phyloP scores from a whole-genome alignment of 495 filamentous ascomycete species.

The Barbatosphaeria neglecta region DNA sequence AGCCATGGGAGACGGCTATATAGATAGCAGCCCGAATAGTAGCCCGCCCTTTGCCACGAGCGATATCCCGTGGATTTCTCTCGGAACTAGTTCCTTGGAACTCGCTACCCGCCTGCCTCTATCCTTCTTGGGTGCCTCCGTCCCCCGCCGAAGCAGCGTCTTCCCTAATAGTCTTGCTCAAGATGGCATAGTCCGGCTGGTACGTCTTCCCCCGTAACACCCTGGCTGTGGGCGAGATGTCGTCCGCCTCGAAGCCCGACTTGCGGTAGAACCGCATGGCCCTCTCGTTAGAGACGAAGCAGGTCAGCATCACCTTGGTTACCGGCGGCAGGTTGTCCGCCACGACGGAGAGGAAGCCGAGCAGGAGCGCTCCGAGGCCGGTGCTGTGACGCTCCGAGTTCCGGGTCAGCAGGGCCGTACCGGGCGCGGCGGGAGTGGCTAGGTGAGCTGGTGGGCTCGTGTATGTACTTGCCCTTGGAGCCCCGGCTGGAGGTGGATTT shows the following conservation, averaged over 20 bases:
- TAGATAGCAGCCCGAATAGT: too few relatives aligned
- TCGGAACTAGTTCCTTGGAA: too few relatives aligned
- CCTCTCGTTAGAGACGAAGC: conserved; percentile 54
- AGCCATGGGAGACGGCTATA: too few relatives aligned
- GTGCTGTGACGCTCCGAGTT: conserved; percentile 18
- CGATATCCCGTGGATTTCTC: too few relatives aligned
- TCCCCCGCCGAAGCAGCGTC: background rate
- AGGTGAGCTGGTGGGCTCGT: background rate
- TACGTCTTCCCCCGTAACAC: conserved; percentile 53
- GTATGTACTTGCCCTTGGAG: conserved; percentile 33
- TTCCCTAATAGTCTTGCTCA: conserved; percentile 45
- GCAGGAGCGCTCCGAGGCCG: conserved; percentile 31
- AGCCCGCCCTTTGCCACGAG: too few relatives aligned
- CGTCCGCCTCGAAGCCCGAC: conserved; percentile 56
- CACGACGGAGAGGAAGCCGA: conserved; percentile 29
- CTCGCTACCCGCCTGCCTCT: too few relatives aligned
- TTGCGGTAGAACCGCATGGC: conserved; percentile 56
- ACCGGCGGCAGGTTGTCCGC: conserved; percentile 37
- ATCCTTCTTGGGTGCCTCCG: background rate
- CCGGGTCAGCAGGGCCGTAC: background rate
- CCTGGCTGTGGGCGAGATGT: conserved; percentile 51
- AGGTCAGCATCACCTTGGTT: conserved; percentile 75
- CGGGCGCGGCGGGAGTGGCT: too few relatives aligned
- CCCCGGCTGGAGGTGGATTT: conserved; percentile 57
- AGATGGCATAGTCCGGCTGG: conserved; percentile 56